These are phyloP conservation scores for Skeletonema tropicum DNA, from an alignment of 108 stramenopile species.

Conservation along the genomic window DNA sequence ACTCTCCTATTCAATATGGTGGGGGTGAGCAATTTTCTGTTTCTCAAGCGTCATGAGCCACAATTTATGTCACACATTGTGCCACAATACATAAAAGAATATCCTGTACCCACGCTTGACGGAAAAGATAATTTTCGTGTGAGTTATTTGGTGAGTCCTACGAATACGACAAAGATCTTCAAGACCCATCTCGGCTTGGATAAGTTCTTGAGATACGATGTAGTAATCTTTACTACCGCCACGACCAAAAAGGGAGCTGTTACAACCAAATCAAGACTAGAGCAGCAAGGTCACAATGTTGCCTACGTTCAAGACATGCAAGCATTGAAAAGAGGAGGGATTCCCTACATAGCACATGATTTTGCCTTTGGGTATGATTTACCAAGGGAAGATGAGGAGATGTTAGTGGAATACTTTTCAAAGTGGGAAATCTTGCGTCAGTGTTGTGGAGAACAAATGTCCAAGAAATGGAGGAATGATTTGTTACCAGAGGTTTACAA, in stretches of 20 bases:
- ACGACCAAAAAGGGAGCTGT: conserved; percentile 23
- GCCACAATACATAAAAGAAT: too few relatives aligned
- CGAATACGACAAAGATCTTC: too few relatives aligned
- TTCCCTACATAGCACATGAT: conserved; percentile 15
- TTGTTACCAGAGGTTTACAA: conserved; percentile 40
- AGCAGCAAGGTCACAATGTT: conserved; percentile 28
- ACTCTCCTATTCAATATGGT: too few relatives aligned
- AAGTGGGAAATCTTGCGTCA: conserved; percentile 49
- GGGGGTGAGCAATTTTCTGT: too few relatives aligned
- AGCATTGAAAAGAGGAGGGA: conserved; percentile 22
- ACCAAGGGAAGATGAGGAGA: conserved; percentile 5
- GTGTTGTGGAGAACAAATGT: conserved; percentile 53
- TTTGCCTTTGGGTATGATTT: conserved; percentile 35
- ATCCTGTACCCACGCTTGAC: too few relatives aligned
- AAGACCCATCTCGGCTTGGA: conserved; percentile 21
- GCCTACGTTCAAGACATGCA: conserved; percentile 51
- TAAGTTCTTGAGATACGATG: conserved; percentile 19
- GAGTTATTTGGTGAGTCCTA: too few relatives aligned
- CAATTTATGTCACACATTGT: too few relatives aligned
- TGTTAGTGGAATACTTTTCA: conserved; percentile 37
- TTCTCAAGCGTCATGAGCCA: too few relatives aligned
- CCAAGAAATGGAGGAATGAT: conserved; percentile 37
- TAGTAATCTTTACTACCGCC: conserved; percentile 38
- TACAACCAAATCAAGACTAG: conserved; percentile 4
- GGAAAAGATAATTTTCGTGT: too few relatives aligned